Conservation (phyloP, 2,329 filamentous ascomycete genomes). For the Lasiodiplodia citricola region DNA sequence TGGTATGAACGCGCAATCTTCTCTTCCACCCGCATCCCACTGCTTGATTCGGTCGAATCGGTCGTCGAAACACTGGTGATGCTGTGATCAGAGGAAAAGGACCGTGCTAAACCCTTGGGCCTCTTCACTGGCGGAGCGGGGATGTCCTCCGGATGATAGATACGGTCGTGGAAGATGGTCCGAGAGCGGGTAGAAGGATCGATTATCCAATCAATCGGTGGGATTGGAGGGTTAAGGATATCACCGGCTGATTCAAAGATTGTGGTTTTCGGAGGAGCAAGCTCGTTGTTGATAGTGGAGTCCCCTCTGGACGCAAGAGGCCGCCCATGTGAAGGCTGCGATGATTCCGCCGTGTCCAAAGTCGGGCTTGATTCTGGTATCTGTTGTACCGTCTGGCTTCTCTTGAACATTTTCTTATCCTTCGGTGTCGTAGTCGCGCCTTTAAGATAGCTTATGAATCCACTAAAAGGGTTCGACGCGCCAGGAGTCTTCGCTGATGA, state of each 20-base stretch:
- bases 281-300: conserved; percentile 54
- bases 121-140: conserved; percentile 71
- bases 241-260: conserved; percentile 96
- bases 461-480: conserved; percentile 20
- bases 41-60: conserved; percentile 34
- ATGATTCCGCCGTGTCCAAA: not conserved
- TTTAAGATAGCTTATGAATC: conserved; percentile 42
- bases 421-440: conserved; percentile 69
- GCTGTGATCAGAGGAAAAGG: conserved; percentile 47
- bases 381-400: conserved; percentile 74
- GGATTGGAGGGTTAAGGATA: conserved; percentile 86
- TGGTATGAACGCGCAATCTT: conserved; percentile 98
- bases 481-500: not conserved
- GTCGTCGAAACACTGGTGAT: conserved; percentile 24
- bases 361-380: conserved; percentile 34
- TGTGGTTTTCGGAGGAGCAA: conserved; percentile 84
- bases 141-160: conserved; percentile 94
- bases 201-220: conserved; percentile 78
- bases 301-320: conserved; percentile 32
- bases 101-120: conserved; percentile 37
- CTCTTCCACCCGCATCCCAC: conserved; percentile 89
- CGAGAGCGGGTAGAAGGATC: conserved; percentile 81
- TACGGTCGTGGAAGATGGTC: conserved; percentile 94
- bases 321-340: not conserved
- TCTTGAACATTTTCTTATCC: conserved; percentile 62